Evolutionary conservation across 306 rosid species (phyloP).

Genomic region (Rubus parviflorus): DNA sequence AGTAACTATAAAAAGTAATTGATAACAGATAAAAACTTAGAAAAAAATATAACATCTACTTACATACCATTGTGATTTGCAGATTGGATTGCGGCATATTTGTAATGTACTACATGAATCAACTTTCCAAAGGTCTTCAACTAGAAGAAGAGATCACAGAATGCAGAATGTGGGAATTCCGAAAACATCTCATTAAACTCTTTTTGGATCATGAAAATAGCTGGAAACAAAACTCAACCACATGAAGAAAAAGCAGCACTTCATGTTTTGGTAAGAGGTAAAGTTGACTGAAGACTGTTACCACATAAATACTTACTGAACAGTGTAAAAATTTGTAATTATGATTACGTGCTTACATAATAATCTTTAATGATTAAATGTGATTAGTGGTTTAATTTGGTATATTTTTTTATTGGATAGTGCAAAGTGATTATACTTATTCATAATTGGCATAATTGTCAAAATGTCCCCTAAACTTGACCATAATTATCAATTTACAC

Average conservation of each 20-base stretch:
- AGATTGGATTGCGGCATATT: conserved; percentile 1
- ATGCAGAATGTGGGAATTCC: conserved; percentile 2
- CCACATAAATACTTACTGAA: too few relatives aligned
- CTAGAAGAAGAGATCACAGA: background rate
- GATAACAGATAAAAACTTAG: background rate
- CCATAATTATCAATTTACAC: too few relatives aligned
- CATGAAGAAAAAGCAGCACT: background rate
- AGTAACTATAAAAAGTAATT: background rate
- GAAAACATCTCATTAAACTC: background rate
- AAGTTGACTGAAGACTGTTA: too few relatives aligned
- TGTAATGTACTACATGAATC: conserved; percentile 1
- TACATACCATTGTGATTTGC: background rate
- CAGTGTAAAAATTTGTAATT: too few relatives aligned
- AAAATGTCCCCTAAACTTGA: too few relatives aligned
- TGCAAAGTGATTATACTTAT: too few relatives aligned
- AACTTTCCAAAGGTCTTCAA: background rate
- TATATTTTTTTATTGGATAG: too few relatives aligned
- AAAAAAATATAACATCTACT: background rate
- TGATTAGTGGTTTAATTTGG: too few relatives aligned
- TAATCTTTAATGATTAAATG: too few relatives aligned
- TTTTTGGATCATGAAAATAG: background rate
- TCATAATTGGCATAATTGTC: too few relatives aligned
- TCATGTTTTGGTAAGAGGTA: background rate
- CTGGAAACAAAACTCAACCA: background rate
- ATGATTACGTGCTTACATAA: too few relatives aligned